These are phyloP conservation scores for Schoenoplectus tabernaemontani DNA, from an alignment of 202 grass and related monocot species.

Conservation along the genomic window DNA sequence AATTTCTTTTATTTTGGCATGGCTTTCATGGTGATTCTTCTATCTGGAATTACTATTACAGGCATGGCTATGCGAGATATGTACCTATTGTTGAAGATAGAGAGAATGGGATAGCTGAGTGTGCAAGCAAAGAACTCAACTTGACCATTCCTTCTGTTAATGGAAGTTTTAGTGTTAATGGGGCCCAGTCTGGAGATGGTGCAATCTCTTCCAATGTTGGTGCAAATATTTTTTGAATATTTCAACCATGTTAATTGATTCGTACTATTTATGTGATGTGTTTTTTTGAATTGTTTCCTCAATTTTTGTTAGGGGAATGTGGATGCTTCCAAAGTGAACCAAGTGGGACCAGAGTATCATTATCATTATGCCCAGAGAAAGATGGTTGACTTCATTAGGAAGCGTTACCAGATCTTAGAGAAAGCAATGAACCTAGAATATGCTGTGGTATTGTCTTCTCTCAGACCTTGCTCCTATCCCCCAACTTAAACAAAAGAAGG, in stretches of 20 bases:
- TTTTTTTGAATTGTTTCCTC: slow-evolving; percentile 6
- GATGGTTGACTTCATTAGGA: slow-evolving; percentile 82
- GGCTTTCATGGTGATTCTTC: not conserved
- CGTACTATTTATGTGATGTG: slow-evolving; percentile 1
- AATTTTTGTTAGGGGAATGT: slow-evolving; percentile 58
- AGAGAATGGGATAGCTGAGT: slow-evolving; percentile 57
- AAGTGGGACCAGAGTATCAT: slow-evolving; percentile 35
- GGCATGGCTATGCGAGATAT: slow-evolving; percentile 99
- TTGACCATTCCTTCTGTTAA: slow-evolving; percentile 41
- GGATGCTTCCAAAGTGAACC: slow-evolving; percentile 45
- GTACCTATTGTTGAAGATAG: slow-evolving; percentile 87
- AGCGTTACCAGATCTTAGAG: slow-evolving; percentile 87
- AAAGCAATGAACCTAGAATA: slow-evolving; percentile 87
- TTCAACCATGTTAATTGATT: slow-evolving; percentile 9
- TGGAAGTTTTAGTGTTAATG: slow-evolving; percentile 46
- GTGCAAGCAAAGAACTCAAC: slow-evolving; percentile 64
- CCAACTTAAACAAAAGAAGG: slow-evolving; percentile 13
- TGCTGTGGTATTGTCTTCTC: slow-evolving; percentile 48
- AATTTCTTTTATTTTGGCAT: not conserved
- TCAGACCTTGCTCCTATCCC: not conserved
- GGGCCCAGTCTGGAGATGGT: slow-evolving; percentile 16
- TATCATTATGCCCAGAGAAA: slow-evolving; percentile 84
- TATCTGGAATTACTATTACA: slow-evolving; percentile 14
- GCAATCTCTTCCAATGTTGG: slow-evolving; percentile 41
- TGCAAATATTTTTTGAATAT: slow-evolving; percentile 16